These are phyloP conservation scores for Andrographis paniculata DNA, from an alignment of 305 asterid genomes.

Conservation along the genomic window DNA sequence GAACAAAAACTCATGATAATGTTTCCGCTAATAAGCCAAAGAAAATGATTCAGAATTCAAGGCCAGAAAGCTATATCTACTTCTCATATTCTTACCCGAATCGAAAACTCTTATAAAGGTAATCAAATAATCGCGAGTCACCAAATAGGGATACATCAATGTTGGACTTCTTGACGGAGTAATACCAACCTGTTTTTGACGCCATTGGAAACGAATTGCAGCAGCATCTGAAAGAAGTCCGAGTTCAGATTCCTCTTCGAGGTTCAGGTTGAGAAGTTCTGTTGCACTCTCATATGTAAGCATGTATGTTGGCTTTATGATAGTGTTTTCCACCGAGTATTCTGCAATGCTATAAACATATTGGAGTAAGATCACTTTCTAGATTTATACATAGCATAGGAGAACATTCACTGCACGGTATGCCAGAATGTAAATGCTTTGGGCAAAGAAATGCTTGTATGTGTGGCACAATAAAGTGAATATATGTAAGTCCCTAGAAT, in stretches of 20 bases:
- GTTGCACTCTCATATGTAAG: slow-evolving; percentile 94
- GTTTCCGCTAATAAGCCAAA: too few relatives aligned
- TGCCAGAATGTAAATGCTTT: too few relatives aligned
- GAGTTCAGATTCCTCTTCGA: slow-evolving; percentile 79
- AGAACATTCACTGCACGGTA: too few relatives aligned
- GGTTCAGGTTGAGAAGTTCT: slow-evolving; percentile 86
- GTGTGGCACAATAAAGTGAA: too few relatives aligned
- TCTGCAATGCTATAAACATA: slow-evolving; percentile 70
- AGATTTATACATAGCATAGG: slow-evolving; percentile 1
- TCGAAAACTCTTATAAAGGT: too few relatives aligned
- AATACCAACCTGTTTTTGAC: slow-evolving; percentile 62
- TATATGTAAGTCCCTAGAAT: too few relatives aligned
- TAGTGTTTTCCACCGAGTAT: slow-evolving; percentile 74
- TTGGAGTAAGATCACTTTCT: slow-evolving; percentile 21
- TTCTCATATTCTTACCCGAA: too few relatives aligned
- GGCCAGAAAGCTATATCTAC: too few relatives aligned
- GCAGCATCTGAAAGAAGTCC: slow-evolving; percentile 89
- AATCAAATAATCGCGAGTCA: too few relatives aligned
- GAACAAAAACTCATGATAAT: too few relatives aligned
- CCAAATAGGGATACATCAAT: slow-evolving; percentile 6
- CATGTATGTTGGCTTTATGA: slow-evolving; percentile 92
- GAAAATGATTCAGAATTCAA: too few relatives aligned
- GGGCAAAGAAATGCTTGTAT: too few relatives aligned
- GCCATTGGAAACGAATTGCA: slow-evolving; percentile 70
- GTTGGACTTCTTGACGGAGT: slow-evolving; percentile 12